Conservation (phyloP, 2,329 filamentous ascomycete genomes). For the Phoma sp. region DNA sequence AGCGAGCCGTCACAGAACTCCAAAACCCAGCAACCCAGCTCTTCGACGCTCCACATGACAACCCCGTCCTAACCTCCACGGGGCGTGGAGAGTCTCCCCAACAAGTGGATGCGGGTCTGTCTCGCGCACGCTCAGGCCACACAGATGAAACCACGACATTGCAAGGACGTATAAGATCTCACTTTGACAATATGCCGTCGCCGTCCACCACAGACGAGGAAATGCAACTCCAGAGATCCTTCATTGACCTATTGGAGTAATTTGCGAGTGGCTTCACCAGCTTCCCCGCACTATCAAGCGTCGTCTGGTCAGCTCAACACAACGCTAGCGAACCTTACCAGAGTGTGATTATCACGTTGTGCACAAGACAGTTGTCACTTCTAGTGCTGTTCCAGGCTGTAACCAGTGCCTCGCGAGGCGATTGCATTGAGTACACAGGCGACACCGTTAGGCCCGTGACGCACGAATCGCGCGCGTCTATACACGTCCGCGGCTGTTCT, state of each 20-base stretch:
- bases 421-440: not conserved
- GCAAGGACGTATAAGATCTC: not conserved
- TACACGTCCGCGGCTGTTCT: slow-evolving; percentile 8
- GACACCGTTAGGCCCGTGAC: slow-evolving; percentile 3
- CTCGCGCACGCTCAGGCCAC: slow-evolving; percentile 8
- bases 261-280: slow-evolving; percentile 23
- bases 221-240: slow-evolving; percentile 7
- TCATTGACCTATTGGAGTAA: slow-evolving; percentile 24
- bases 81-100: slow-evolving; percentile 5
- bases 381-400: slow-evolving; percentile 12
- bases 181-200: slow-evolving; percentile 9
- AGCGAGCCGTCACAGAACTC: slow-evolving; percentile 28
- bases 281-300: slow-evolving; percentile 41
- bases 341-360: slow-evolving; percentile 5
- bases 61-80: slow-evolving; percentile 14
- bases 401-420: not conserved
- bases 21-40: slow-evolving; percentile 4
- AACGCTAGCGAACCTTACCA: slow-evolving; percentile 29
- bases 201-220: slow-evolving; percentile 3
- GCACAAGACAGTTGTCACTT: slow-evolving; percentile 5
- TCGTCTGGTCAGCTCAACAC: slow-evolving; percentile 19
- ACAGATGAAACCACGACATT: slow-evolving; percentile 20
- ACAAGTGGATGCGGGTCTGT: slow-evolving; percentile 5
- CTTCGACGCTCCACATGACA: slow-evolving; percentile 15
- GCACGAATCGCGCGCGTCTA: slow-evolving; percentile 21